A percentile compares a stretch with the other conserved stretches of the same genome.
These are phyloP conservation scores for Croton setiger DNA, from an alignment of 441 rosid genomes.

Conservation along the genomic window DNA sequence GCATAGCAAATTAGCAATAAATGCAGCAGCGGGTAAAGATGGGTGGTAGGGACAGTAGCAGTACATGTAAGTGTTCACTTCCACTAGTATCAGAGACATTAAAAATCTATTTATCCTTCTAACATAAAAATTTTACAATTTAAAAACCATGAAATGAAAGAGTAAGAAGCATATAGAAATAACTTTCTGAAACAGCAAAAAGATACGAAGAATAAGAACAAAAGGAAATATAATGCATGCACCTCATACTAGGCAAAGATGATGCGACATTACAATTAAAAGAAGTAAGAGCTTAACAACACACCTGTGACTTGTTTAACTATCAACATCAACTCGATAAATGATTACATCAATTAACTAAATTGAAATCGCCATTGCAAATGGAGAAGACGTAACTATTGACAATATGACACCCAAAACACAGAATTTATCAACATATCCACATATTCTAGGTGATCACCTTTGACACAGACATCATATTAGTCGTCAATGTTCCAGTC, in stretches of 20 bases:
- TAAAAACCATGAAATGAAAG: background rate
- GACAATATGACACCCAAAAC: background rate
- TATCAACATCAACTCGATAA: background rate
- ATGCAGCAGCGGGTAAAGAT: background rate
- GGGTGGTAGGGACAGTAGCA: no score
- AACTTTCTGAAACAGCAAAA: background rate
- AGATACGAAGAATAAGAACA: background rate
- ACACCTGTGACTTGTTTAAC: background rate
- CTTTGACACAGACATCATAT: conserved; percentile 99
- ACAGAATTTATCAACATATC: background rate
- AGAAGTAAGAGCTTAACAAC: background rate
- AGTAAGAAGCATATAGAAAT: no score
- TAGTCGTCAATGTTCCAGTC: conserved; percentile 98
- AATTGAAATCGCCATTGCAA: background rate
- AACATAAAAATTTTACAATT: background rate
- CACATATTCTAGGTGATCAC: conserved; percentile 36
- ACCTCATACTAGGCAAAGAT: no score
- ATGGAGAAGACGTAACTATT: background rate
- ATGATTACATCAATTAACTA: background rate
- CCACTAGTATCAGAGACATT: background rate
- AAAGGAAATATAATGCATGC: background rate
- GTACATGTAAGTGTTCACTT: background rate
- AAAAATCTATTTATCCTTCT: background rate
- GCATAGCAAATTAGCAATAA: background rate
- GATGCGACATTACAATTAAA: background rate